Evolutionary conservation across 2,329 filamentous ascomycete genomes (phyloP).

Genomic region (Claviceps sp.): DNA sequence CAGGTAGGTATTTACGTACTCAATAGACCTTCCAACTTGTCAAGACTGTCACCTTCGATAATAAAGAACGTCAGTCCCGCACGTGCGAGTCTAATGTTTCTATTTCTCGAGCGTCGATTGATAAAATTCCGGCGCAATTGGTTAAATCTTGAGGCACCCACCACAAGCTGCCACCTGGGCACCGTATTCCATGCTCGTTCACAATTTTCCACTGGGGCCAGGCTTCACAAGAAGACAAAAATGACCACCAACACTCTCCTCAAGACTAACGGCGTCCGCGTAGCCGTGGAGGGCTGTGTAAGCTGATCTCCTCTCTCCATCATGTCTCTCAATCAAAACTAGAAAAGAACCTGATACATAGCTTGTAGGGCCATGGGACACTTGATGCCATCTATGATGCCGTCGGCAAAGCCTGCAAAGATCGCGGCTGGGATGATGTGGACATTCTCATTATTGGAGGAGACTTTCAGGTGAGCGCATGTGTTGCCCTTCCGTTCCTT

Average conservation of each 20-base stretch:
- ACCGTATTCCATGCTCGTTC: neutral
- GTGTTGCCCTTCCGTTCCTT: neutral
- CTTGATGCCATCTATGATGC: constrained; percentile 85
- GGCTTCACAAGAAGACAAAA: constrained; percentile 10
- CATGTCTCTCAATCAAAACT: neutral
- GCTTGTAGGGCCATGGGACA: constrained; percentile 62
- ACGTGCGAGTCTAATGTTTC: too few species aligned
- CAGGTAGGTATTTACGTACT: too few species aligned
- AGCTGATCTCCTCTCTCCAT: constrained; percentile 18
- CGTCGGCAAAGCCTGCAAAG: constrained; percentile 52
- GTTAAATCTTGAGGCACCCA: neutral
- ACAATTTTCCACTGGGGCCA: neutral
- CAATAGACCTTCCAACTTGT: too few species aligned
- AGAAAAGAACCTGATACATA: too few species aligned
- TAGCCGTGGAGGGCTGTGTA: constrained; percentile 82
- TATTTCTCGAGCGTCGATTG: neutral
- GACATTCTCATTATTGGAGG: constrained; percentile 91
- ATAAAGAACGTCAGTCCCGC: too few species aligned
- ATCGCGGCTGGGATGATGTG: constrained; percentile 65
- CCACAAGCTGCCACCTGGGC: neutral
- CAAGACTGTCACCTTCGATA: too few species aligned
- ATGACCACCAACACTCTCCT: constrained; percentile 14
- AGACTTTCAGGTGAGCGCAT: constrained; percentile 63
- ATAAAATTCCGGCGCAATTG: neutral
- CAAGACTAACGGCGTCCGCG: constrained; percentile 42